phyloP scores from a whole-genome alignment of 177 flowering plant genomes.

The Vitis hybrid region DNA sequence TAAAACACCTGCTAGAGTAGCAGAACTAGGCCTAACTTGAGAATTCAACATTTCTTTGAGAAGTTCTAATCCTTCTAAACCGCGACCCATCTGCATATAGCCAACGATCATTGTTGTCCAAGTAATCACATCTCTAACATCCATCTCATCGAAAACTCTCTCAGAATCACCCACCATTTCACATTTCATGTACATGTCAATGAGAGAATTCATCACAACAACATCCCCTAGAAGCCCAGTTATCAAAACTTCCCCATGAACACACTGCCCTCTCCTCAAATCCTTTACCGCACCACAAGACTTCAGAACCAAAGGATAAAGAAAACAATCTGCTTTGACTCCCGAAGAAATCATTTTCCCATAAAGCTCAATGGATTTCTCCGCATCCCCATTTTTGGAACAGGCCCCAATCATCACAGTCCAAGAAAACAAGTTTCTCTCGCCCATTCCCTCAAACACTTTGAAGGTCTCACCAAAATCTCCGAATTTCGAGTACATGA shows the following conservation, averaged over 20 bases:
- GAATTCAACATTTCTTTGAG: conserved; percentile 27
- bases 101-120: conserved; percentile 30
- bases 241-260: conserved; percentile 19
- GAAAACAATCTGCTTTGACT: conserved; percentile 25
- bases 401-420: conserved; percentile 28
- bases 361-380: conserved; percentile 13
- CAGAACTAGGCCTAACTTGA: conserved; percentile 20
- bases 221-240: conserved; percentile 30
- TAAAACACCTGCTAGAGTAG: conserved; percentile 27
- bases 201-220: conserved; percentile 28
- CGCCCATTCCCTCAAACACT: conserved; percentile 27
- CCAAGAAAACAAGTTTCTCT: conserved; percentile 33
- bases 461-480: conserved; percentile 10
- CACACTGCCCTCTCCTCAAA: conserved; percentile 16
- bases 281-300: conserved; percentile 26
- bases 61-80: conserved; percentile 19
- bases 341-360: conserved; percentile 19
- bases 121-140: conserved; percentile 23
- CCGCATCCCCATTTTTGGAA: conserved; percentile 13
- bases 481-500: conserved; percentile 25
- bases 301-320: conserved; percentile 32
- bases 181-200: conserved; percentile 35
- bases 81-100: conserved; percentile 21
- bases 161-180: conserved; percentile 23
- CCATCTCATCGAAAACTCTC: conserved; percentile 19